A percentile compares a stretch with the other conserved stretches of the same genome.
These are phyloP conservation scores for Cicer yamashitae DNA, from an alignment of 306 rosid genomes.

Conservation along the genomic window DNA sequence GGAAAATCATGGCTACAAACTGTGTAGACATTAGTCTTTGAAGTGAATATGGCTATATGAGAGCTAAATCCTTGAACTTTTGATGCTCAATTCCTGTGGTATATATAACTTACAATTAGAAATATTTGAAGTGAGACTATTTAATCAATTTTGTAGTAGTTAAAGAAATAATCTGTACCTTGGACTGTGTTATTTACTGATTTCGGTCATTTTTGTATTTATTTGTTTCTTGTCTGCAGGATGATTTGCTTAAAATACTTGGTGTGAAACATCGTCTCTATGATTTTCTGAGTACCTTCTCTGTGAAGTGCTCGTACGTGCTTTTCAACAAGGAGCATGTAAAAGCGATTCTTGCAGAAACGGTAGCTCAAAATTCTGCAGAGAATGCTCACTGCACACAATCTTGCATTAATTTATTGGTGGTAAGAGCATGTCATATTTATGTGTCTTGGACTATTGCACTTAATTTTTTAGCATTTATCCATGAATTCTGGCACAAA, in stretches of 20 bases:
- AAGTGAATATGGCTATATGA: slow-evolving; percentile 20
- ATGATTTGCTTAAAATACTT: slow-evolving; percentile 82
- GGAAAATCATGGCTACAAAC: slow-evolving; percentile 28
- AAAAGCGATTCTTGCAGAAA: slow-evolving; percentile 75
- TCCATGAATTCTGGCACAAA: slow-evolving; percentile 20
- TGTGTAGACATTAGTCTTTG: slow-evolving; percentile 24
- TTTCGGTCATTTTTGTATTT: not conserved
- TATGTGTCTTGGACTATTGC: slow-evolving; percentile 34
- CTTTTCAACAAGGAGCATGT: slow-evolving; percentile 96
- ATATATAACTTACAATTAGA: not conserved
- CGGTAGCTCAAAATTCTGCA: slow-evolving; percentile 61
- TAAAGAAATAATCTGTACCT: slow-evolving; percentile 39
- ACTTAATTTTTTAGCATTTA: slow-evolving; percentile 15
- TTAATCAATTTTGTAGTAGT: not conserved
- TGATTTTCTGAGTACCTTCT: slow-evolving; percentile 74
- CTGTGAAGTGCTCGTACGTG: slow-evolving; percentile 83
- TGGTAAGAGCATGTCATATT: slow-evolving; percentile 64
- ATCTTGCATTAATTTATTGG: slow-evolving; percentile 81
- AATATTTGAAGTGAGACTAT: no score
- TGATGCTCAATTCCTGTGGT: slow-evolving; percentile 17
- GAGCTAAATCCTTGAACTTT: slow-evolving; percentile 17
- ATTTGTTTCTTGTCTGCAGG: slow-evolving; percentile 59
- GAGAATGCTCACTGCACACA: slow-evolving; percentile 53
- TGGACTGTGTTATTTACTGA: slow-evolving; percentile 39
- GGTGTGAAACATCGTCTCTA: slow-evolving; percentile 88